Conservation (phyloP, 2,329 filamentous ascomycete genomes). For the Ambrosiella cleistominuta region DNA sequence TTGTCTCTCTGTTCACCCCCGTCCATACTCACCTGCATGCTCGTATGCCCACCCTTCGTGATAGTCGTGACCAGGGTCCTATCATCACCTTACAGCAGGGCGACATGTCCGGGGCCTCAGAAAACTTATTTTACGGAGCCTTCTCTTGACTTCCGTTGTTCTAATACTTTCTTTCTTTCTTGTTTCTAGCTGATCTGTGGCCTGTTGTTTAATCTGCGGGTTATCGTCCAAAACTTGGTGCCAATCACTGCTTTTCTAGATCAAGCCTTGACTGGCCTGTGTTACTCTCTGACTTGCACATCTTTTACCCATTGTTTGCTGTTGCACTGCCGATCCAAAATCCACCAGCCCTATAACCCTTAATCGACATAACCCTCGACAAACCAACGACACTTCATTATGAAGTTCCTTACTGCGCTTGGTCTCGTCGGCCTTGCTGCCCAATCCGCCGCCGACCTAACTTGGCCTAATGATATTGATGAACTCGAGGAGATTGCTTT, state of each 20-base stretch:
- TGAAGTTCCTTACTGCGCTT: constrained; percentile 16
- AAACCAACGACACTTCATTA: constrained; percentile 1
- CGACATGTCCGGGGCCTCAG: neutral
- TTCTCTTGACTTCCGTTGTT: neutral
- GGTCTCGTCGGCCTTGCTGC: constrained; percentile 23
- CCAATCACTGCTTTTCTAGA: neutral
- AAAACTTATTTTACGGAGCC: neutral
- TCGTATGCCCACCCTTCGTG: neutral
- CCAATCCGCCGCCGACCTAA: constrained; percentile 28
- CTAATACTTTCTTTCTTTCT: neutral
- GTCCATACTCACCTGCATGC: neutral
- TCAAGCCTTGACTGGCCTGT: neutral
- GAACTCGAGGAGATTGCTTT: constrained; percentile 48
- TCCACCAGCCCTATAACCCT: too few species aligned
- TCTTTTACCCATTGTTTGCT: neutral
- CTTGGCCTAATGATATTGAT: constrained; percentile 42
- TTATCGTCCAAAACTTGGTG: neutral
- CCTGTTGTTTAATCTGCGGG: neutral
- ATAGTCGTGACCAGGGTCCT: neutral
- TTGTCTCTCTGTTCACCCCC: too few species aligned
- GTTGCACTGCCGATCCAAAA: too few species aligned
- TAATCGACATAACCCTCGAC: neutral
- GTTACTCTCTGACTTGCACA: neutral
- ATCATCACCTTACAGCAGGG: neutral
- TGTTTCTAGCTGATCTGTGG: neutral